A percentile compares a stretch with the other conserved stretches of the same genome.
Evolutionary conservation across 345 rosid genomes (phyloP).

Genomic region (Anastatica hierochuntica): DNA sequence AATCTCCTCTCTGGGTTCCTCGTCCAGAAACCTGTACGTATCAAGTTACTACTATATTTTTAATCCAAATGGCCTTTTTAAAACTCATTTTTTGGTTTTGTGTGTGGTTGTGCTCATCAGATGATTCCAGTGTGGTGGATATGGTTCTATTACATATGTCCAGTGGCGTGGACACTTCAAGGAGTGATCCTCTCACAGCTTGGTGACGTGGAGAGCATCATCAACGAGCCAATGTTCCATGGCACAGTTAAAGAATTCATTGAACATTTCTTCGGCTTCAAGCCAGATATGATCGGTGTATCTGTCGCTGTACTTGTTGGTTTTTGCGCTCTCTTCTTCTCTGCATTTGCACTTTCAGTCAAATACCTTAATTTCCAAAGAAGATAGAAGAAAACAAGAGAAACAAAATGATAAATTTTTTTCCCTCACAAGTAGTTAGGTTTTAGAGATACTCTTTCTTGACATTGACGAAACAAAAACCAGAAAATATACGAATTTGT

Average conservation of each 20-base stretch:
- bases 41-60: too few relatives aligned
- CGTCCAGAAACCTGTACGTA: conserved; percentile 63
- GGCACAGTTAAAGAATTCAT: conserved; percentile 60
- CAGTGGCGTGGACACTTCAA: conserved; percentile 75
- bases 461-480: neutral
- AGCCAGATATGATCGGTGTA: conserved; percentile 35
- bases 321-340: conserved; percentile 57
- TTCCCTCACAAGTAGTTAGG: neutral
- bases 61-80: too few relatives aligned
- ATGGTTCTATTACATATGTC: conserved; percentile 84
- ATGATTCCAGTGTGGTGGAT: conserved; percentile 88
- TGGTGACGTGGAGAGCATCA: conserved; percentile 59
- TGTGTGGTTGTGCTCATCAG: conserved; percentile 24
- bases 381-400: conserved; percentile 30
- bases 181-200: conserved; percentile 74
- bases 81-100: neutral
- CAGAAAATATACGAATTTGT: too few relatives aligned
- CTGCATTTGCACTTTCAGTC: conserved; percentile 47
- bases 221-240: conserved; percentile 40
- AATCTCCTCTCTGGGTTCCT: conserved; percentile 87
- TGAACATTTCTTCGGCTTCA: conserved; percentile 37
- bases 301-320: conserved; percentile 45
- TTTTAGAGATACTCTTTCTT: neutral
- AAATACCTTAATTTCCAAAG: conserved; percentile 70
- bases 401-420: neutral